These are phyloP conservation scores for Pyrus pyrifolia DNA, from an alignment of 306 rosid genomes.

Conservation along the genomic window DNA sequence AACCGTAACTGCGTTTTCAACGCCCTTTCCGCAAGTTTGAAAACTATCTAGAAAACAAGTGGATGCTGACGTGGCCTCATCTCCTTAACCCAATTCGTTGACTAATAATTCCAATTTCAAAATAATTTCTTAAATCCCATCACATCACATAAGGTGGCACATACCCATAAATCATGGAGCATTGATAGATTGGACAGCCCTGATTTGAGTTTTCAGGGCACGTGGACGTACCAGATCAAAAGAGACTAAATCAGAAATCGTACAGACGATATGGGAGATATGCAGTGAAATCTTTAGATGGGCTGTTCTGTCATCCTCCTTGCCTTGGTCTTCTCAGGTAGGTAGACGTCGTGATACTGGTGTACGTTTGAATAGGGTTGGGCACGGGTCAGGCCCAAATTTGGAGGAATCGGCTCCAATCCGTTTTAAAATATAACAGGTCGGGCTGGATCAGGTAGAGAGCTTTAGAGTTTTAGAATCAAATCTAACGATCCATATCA, in stretches of 20 bases:
- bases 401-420: too few species aligned
- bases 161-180: neutral
- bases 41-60: neutral
- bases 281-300: conserved; percentile 7
- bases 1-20: neutral
- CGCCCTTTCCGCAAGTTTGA: neutral
- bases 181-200: neutral
- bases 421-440: too few species aligned
- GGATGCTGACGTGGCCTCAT: conserved; percentile 1
- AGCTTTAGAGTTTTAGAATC: too few species aligned
- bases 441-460: fast-evolving
- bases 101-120: neutral
- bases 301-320: neutral
- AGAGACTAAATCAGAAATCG: neutral
- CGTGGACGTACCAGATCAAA: conserved; percentile 11
- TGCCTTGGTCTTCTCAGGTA: neutral
- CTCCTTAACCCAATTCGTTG: neutral
- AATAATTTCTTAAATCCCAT: neutral
- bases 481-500: too few species aligned
- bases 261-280: neutral
- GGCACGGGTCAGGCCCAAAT: too few species aligned
- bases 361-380: neutral
- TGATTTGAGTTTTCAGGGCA: neutral
- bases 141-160: neutral
- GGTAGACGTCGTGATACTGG: neutral